These are phyloP conservation scores for Stemphylium vesicarium DNA, from an alignment of 2,329 filamentous ascomycete species.

Conservation along the genomic window DNA sequence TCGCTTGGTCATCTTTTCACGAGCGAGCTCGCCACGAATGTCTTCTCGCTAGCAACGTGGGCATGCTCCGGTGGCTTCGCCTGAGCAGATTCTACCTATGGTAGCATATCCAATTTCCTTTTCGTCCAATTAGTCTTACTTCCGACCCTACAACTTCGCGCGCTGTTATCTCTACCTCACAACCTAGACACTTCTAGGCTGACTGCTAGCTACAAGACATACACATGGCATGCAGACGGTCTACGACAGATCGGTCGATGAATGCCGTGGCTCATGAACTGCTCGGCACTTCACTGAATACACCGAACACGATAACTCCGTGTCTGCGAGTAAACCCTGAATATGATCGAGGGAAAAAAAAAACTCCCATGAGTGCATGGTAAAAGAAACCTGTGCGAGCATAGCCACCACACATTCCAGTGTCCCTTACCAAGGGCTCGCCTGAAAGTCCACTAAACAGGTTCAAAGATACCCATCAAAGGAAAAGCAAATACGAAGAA, in stretches of 20 bases:
- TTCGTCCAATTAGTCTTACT: background rate
- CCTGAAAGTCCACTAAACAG: background rate
- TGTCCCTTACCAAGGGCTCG: background rate
- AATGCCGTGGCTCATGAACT: background rate
- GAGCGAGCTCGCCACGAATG: background rate
- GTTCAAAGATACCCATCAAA: background rate
- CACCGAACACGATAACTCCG: background rate
- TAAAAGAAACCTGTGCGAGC: no score
- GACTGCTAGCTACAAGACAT: constrained; percentile 1
- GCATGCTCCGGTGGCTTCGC: background rate
- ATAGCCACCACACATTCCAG: background rate
- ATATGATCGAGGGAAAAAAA: background rate
- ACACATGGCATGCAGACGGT: background rate
- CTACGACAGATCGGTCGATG: background rate
- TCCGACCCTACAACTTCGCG: background rate
- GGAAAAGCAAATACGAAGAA: constrained; percentile 2
- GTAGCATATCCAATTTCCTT: background rate
- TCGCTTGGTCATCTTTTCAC: background rate
- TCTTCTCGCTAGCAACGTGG: background rate
- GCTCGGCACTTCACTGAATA: background rate
- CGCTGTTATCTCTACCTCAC: background rate
- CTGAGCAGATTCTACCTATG: background rate
- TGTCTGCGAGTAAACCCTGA: background rate
- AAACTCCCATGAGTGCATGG: background rate
- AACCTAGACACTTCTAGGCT: background rate